A percentile compares a stretch with the other conserved stretches of the same genome.
Conservation (phyloP, 768 basidiomycete species). For the Pleurotus giganteus region DNA sequence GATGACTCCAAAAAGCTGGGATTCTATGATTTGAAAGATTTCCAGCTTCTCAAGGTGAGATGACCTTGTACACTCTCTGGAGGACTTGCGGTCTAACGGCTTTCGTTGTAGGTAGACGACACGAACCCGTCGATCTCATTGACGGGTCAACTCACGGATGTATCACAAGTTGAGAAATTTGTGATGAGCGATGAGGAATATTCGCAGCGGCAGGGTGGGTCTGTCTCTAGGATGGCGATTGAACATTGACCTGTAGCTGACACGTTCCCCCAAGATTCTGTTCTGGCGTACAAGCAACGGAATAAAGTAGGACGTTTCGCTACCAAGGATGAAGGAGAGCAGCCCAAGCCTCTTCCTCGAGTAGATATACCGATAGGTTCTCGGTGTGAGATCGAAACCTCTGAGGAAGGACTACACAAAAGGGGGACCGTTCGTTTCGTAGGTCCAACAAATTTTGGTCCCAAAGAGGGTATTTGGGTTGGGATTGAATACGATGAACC, state of each 20-base stretch:
- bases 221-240: background rate
- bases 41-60: conserved; percentile 79
- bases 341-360: conserved; percentile 19
- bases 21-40: conserved; percentile 71
- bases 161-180: conserved; percentile 88
- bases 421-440: conserved; percentile 86
- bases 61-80: background rate
- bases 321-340: conserved; percentile 36
- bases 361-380: conserved; percentile 64
- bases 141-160: conserved; percentile 83
- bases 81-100: conserved; percentile 5
- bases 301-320: conserved; percentile 91
- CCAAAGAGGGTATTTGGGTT: conserved; percentile 70
- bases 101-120: conserved; percentile 56
- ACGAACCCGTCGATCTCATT: conserved; percentile 72
- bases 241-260: conserved; percentile 1
- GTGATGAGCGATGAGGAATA: conserved; percentile 85
- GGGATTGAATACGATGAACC: conserved; percentile 97
- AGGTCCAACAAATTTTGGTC: conserved; percentile 75
- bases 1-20: conserved; percentile 71
- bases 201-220: conserved; percentile 70
- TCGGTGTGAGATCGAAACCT: conserved; percentile 80
- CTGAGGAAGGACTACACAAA: conserved; percentile 67
- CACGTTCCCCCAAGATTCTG: conserved; percentile 60
- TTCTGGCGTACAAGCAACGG: conserved; percentile 84